Base-by-base conservation (phyloP, 2,329 filamentous ascomycete genomes). In the Cercospora nicotianae region DNA sequence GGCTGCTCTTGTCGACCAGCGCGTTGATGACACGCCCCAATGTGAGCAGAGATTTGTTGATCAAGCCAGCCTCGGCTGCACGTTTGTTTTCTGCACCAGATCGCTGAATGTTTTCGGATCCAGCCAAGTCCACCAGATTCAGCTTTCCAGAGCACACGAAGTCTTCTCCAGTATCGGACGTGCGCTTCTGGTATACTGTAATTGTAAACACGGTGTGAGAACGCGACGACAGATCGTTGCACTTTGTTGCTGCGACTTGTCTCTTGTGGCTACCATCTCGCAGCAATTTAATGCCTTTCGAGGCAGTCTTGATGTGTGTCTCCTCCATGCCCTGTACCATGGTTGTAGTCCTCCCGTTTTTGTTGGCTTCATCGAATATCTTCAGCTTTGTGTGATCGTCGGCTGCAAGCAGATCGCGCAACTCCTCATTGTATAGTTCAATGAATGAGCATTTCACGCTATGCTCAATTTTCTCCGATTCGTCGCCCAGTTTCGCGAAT, bases 201-300 rank as follows among this genome's bases (percentile, higher is more conserved):
- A 99, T 92, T 7, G 95, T 98, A 77, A 99, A 99, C 23, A 99
- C 91, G 0, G 95, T 99, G 77, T 99, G 96, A 82, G 94, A 97
- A 79, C 95, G 89, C 75, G 94, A 97, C 80, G 94, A 97, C 65
- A 98, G 87, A 75, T 99, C 95, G 79, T 99, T 99, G 86, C 95
- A 99, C 80, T 98, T 98, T n/a, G 95, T 99, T 3, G 96, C 93
- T 5, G 95, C 96, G n/a, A 99, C 95, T 80, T 99, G 95, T 60
- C 95, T 91, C 80, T 94, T 96, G 81, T 95, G 86, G 79, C 93
- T 97, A 70, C 95, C 96, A 71, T 90, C 87, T 74, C 95, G 92
- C 57, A 99, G 87, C 70, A 97, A 86, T 80, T 92, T 91, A 80
- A 99, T 94, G 69, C 95, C 95, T 61, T 93, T 91, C 12, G 87